A percentile compares a stretch with the other conserved stretches of the same genome.
Conservation (phyloP, 2,329 filamentous ascomycete species). For the Macroventuria anomochaeta region DNA sequence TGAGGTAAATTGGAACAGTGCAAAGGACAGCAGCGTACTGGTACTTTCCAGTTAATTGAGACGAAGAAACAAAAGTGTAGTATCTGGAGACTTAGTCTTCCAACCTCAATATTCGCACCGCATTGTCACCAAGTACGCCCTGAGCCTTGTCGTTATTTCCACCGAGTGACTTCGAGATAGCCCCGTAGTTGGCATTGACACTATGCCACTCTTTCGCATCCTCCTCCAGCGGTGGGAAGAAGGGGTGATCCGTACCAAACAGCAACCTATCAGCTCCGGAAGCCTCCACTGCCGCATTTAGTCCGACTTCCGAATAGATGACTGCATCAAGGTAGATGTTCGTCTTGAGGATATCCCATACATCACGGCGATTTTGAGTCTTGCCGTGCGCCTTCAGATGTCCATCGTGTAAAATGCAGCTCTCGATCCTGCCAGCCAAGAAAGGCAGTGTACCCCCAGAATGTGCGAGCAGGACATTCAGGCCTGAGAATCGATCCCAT, state of each 20-base stretch:
- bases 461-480: slow-evolving; percentile 83
- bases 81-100: slow-evolving; percentile 21
- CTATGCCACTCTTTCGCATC: slow-evolving; percentile 74
- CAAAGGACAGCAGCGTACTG: too few species aligned
- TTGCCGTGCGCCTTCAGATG: slow-evolving; percentile 72
- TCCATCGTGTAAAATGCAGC: slow-evolving; percentile 82
- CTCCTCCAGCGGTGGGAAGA: slow-evolving; percentile 76
- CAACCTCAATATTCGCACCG: slow-evolving; percentile 58
- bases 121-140: slow-evolving; percentile 67
- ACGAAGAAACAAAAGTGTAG: too few species aligned
- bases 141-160: slow-evolving; percentile 54
- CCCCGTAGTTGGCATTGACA: slow-evolving; percentile 64
- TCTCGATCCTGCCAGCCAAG: slow-evolving; percentile 85
- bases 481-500: slow-evolving; percentile 73
- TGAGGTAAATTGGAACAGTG: too few species aligned
- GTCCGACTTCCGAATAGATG: slow-evolving; percentile 76
- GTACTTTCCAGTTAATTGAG: too few species aligned
- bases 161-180: slow-evolving; percentile 61
- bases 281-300: slow-evolving; percentile 73
- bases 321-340: slow-evolving; percentile 91
- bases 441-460: slow-evolving; percentile 89
- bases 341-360: slow-evolving; percentile 71
- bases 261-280: slow-evolving; percentile 72
- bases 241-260: slow-evolving; percentile 83
- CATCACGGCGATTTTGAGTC: slow-evolving; percentile 60